Evolutionary conservation across 306 rosid genomes (phyloP).

Genomic region (Benincasa hispida): DNA sequence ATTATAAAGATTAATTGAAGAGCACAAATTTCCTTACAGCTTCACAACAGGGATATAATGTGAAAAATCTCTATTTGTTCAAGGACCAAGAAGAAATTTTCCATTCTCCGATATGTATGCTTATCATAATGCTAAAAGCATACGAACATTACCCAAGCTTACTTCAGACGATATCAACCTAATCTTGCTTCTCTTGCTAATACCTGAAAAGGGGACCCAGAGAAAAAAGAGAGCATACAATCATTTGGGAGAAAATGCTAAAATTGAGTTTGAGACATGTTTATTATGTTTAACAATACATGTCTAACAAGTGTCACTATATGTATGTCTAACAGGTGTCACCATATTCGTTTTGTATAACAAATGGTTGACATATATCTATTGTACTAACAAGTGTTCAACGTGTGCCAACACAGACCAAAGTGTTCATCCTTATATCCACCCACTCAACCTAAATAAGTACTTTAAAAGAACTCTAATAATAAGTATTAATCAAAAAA

Average conservation of each 20-base stretch:
- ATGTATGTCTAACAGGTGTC: not conserved
- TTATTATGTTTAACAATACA: not conserved
- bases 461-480: not conserved
- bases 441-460: not conserved
- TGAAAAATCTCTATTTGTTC: not conserved
- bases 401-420: no score
- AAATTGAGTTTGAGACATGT: not conserved
- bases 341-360: not conserved
- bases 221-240: not conserved
- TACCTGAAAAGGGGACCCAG: slow-evolving; percentile 35
- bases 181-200: slow-evolving; percentile 88
- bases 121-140: not conserved
- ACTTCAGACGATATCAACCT: slow-evolving; percentile 28
- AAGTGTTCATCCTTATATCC: not conserved
- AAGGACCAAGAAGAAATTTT: not conserved
- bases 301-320: no score
- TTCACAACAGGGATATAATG: not conserved
- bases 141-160: not conserved
- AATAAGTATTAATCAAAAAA: not conserved
- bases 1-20: not conserved
- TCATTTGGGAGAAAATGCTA: not conserved
- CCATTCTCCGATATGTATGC: not conserved
- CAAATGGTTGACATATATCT: not conserved
- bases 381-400: not conserved
- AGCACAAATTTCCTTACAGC: not conserved